phyloP scores from a whole-genome alignment of 352 stramenopile genomes.

The Pythium biforme region DNA sequence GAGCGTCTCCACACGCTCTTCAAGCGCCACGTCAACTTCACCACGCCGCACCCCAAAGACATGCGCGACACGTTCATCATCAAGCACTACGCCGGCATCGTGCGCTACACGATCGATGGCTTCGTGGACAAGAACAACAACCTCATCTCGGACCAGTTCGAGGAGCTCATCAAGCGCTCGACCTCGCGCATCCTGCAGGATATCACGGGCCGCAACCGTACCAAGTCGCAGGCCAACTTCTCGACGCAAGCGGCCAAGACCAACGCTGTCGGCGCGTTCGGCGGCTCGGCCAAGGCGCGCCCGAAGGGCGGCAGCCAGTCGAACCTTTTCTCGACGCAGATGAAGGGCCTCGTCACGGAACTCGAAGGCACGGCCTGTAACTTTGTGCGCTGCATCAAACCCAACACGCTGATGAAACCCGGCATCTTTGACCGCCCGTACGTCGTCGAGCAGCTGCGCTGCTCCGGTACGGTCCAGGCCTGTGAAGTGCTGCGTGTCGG shows the following conservation, averaged over 20 bases:
- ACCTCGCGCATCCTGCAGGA: slow-evolving; percentile 71
- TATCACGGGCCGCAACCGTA: slow-evolving; percentile 50
- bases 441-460: slow-evolving; percentile 73
- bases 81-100: slow-evolving; percentile 78
- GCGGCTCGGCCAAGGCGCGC: slow-evolving; percentile 40
- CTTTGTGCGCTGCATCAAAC: slow-evolving; percentile 96
- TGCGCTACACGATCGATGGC: slow-evolving; percentile 82
- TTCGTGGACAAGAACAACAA: slow-evolving; percentile 93
- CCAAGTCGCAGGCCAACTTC: slow-evolving; percentile 41
- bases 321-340: slow-evolving; percentile 79
- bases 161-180: slow-evolving; percentile 82
- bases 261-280: slow-evolving; percentile 38
- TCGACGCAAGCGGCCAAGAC: slow-evolving; percentile 46
- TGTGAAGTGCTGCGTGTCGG: slow-evolving; percentile 82
- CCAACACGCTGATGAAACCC: slow-evolving; percentile 92
- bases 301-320: slow-evolving; percentile 68
- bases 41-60: slow-evolving; percentile 83
- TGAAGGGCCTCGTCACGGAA: slow-evolving; percentile 81
- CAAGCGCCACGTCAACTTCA: slow-evolving; percentile 82
- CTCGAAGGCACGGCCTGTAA: slow-evolving; percentile 88
- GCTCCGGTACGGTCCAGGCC: slow-evolving; percentile 71
- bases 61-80: slow-evolving; percentile 84
- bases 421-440: slow-evolving; percentile 78
- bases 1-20: slow-evolving; percentile 81
- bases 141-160: slow-evolving; percentile 87